Base-by-base conservation (phyloP, 2,329 filamentous ascomycete species). In the Xylaria sp. region DNA sequence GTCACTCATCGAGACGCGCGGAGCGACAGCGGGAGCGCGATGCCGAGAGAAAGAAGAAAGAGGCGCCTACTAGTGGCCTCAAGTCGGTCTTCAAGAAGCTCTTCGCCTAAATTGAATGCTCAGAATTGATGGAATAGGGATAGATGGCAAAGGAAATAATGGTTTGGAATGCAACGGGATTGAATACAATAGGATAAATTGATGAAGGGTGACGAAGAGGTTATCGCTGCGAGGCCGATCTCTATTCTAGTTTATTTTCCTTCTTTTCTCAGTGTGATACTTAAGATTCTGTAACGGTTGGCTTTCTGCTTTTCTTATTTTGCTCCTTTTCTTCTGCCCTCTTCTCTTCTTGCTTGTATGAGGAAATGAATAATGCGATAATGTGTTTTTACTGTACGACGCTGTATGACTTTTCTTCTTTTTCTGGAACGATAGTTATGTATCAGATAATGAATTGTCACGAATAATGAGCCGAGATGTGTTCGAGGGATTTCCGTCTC, bases 51-150 rank as follows among this genome's bases (percentile, higher is more conserved):
- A 64, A 62, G 59, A 68, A 66, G 55, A 78, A 77, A 67, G 78
- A 80, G 68, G 78, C 79, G 65, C 50, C 53, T 5, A 69, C 46
- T 4, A 69, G 74, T 8, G 79, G 79, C 1, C 64, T 82, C 62
- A 78, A 77, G 66, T 78, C 75, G 9, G 72, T 76, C n/a, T 76
- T 82, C 43, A 82, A 80, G 75, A 80, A 76, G 67, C 36, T 82
- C 10, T 81, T 82, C 63, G 73, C 70, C n/a, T 79, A 70, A 36
- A 15, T n/a, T 79, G 69, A 34, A 15, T 32, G 34, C 32, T n/a
- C 25, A 7, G 20, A 0, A 20, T 45, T 9, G 25, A 58, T 45
- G 0, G 20, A 32, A 7, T n/a, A 45, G 25, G 36, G 23, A 45
- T 43, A 30, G 2, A 58, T 20, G 55, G 39, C 2, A 18, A 7